phyloP scores from a whole-genome alignment of 768 basidiomycete species.

The Russula sp. region DNA sequence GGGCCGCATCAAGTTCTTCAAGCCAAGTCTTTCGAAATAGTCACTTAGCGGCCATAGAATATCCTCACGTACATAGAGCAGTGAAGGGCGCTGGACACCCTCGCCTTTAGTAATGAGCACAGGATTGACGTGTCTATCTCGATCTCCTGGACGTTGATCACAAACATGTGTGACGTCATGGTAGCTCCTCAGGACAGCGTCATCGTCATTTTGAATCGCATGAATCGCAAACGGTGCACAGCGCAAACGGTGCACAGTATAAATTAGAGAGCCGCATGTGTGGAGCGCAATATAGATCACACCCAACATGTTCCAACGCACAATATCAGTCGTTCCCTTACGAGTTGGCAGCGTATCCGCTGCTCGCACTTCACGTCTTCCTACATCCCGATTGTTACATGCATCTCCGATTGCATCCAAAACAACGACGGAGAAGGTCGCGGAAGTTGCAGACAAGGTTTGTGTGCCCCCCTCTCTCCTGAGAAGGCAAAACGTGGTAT shows the following conservation, averaged over 20 bases:
- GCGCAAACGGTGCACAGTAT: background rate
- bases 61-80: too few species aligned
- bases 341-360: background rate
- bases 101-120: too few species aligned
- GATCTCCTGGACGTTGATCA: too few species aligned
- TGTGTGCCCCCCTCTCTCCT: background rate
- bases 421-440: conserved; percentile 12
- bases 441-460: conserved; percentile 20
- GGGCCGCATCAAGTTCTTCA: too few species aligned
- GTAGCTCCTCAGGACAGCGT: background rate
- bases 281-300: background rate
- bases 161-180: conserved; percentile 11
- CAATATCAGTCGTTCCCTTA: background rate
- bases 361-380: background rate
- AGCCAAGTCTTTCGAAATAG: too few species aligned
- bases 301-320: conserved; percentile 9
- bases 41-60: too few species aligned
- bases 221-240: background rate
- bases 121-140: too few species aligned
- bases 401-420: conserved; percentile 5
- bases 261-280: background rate
- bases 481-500: background rate
- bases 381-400: conserved; percentile 5
- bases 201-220: background rate
- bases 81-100: too few species aligned